These are phyloP conservation scores for Candida endomychidarum DNA, from an alignment of 805 yeast genomes.

Conservation along the genomic window DNA sequence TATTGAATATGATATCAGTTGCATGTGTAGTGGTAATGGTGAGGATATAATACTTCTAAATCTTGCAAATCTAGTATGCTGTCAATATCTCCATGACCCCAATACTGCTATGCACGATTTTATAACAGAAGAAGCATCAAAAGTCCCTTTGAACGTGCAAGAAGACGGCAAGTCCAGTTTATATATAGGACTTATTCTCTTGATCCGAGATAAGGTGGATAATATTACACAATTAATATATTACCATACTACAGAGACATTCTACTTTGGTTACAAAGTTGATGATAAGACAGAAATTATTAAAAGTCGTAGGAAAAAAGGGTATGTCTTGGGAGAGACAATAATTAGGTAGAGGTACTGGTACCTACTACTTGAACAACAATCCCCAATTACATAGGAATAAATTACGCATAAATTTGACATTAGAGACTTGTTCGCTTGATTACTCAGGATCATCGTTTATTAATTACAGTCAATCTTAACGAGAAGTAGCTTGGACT, in stretches of 20 bases:
- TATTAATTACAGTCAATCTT: constrained; percentile 33
- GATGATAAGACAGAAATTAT: constrained; percentile 21
- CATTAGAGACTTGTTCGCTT: no score
- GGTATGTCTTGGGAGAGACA: constrained; percentile 30
- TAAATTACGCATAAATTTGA: constrained; percentile 7
- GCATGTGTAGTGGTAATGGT: constrained; percentile 56
- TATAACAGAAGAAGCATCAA: not conserved
- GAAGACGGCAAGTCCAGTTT: constrained; percentile 3
- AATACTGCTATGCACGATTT: constrained; percentile 2
- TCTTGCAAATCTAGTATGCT: constrained; percentile 32
- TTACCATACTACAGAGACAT: constrained; percentile 40
- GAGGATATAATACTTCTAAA: constrained; percentile 51
- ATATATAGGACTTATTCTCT: constrained; percentile 34
- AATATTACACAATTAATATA: constrained; percentile 23
- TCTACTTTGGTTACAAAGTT: constrained; percentile 29
- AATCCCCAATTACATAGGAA: not conserved
- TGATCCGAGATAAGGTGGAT: constrained; percentile 16
- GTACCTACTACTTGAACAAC: no score
- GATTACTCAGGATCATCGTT: no score
- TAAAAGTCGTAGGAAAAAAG: constrained; percentile 20
- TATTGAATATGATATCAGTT: constrained; percentile 25
- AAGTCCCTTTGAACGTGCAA: constrained; percentile 3
- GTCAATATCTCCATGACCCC: not conserved
- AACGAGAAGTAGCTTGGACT: constrained; percentile 96
- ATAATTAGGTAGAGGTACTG: not conserved